Evolutionary conservation across 192 early-diverging fungal species (phyloP).

Genomic region (Geosiphon pyriformis): DNA sequence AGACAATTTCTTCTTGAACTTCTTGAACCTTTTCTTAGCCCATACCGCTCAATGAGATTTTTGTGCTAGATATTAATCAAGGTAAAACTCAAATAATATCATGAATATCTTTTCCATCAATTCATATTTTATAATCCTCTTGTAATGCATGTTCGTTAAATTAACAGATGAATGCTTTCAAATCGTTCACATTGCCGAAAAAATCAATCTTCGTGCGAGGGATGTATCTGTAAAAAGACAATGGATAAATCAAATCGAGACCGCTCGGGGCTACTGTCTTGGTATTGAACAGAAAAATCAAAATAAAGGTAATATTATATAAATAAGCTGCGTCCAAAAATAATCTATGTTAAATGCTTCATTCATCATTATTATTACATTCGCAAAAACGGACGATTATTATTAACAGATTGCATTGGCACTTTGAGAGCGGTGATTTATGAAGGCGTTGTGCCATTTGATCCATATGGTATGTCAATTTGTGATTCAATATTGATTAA

Average conservation of each 20-base stretch:
- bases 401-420: slow-evolving; percentile 5
- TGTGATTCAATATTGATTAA: too few relatives aligned
- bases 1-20: too few relatives aligned
- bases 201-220: slow-evolving; percentile 11
- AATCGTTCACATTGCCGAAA: slow-evolving; percentile 1
- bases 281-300: not conserved
- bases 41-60: slow-evolving; percentile 21
- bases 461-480: not conserved
- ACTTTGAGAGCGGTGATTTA: slow-evolving; percentile 11
- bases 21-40: too few relatives aligned
- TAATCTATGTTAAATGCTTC: too few relatives aligned
- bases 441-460: slow-evolving; percentile 3
- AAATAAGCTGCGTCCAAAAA: too few relatives aligned
- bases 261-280: slow-evolving; percentile 16
- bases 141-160: too few relatives aligned
- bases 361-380: too few relatives aligned
- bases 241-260: slow-evolving; percentile 23
- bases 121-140: too few relatives aligned
- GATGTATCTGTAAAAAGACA: slow-evolving; percentile 18
- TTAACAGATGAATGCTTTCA: slow-evolving; percentile 18
- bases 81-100: not conserved
- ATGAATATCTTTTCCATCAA: too few relatives aligned
- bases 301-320: not conserved
- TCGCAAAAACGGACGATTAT: not conserved
- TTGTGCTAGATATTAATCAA: slow-evolving; percentile 8